Base-by-base conservation (phyloP, 1,284 basidiomycete genomes). In the Trichosporon asahii region DNA sequence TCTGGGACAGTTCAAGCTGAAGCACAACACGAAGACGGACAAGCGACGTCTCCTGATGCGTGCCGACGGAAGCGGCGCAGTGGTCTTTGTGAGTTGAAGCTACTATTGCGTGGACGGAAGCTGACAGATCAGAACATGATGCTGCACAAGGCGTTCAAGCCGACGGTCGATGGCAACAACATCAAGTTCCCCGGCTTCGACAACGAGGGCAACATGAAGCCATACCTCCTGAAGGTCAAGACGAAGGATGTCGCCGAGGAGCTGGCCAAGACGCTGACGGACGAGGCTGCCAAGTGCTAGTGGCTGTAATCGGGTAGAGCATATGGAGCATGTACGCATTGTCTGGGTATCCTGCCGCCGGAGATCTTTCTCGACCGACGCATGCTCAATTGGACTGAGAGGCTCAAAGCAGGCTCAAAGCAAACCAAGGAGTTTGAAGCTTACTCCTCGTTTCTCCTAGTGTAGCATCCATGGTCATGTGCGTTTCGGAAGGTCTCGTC, bases 171-270 rank as follows among this genome's bases (percentile, higher is more conserved):
- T 3, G 75, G 71, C 3, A 71, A 70, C 14, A 67, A 61, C 23
- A 65, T 82, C 35, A 76, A 76, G 61, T 82, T 82, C 66, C 15
- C 77, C 2, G 81, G 81, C 12, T 76, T 77, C 29, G 78, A 79
- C 66, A 66, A 72, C 23, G 73, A 78, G 21, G 88, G 87, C 35
- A 81, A 81, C 27, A 85, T 88, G 44, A 86, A 86, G 66, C 87
- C 88, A 8, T 93, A 89, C 80, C 87, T 84, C 72, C 79, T 93
- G 53, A 86, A 89, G 25, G 84, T 90, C 49, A 88, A 88, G 80
- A 89, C 87, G 7, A 88, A 89, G 70, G 87, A 87, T 5, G 85
- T 87, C 63, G 91, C 90, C 0, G 81, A 75, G 37, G 86, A 86
- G 60, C 81, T 92, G 72, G 88, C 88, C 74, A 85, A 85, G 18